These are phyloP conservation scores for Aspergillus bombycis DNA, from an alignment of 2,329 filamentous ascomycete genomes.

Conservation along the genomic window DNA sequence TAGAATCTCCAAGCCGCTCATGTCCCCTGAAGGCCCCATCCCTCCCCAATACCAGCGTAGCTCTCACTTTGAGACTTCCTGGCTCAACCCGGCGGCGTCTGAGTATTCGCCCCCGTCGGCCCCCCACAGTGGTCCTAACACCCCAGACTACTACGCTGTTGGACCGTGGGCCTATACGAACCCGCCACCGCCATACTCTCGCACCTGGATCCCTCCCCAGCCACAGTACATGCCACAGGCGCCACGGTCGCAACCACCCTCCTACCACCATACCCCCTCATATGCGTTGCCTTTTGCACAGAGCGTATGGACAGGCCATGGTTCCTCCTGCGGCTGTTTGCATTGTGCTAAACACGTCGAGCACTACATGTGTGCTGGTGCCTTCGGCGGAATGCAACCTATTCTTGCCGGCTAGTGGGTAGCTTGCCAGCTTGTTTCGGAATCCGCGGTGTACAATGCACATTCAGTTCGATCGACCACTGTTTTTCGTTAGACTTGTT, in stretches of 20 bases:
- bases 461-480: slow-evolving; percentile 20
- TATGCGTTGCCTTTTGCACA: slow-evolving; percentile 51
- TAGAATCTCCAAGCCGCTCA: slow-evolving; percentile 52
- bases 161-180: slow-evolving; percentile 48
- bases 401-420: slow-evolving; percentile 38
- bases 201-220: slow-evolving; percentile 42
- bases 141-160: slow-evolving; percentile 51
- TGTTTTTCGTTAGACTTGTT: slow-evolving; percentile 30
- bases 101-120: slow-evolving; percentile 57
- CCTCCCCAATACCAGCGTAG: slow-evolving; percentile 54
- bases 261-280: slow-evolving; percentile 52
- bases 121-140: slow-evolving; percentile 51
- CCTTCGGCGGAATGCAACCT: slow-evolving; percentile 50
- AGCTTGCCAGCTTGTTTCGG: slow-evolving; percentile 3
- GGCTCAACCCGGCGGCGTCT: slow-evolving; percentile 52
- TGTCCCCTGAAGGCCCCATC: slow-evolving; percentile 53
- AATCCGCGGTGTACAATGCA: slow-evolving; percentile 5
- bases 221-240: slow-evolving; percentile 40
- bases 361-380: slow-evolving; percentile 50
- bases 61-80: slow-evolving; percentile 53
- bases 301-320: slow-evolving; percentile 52
- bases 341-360: slow-evolving; percentile 55
- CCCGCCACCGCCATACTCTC: slow-evolving; percentile 45
- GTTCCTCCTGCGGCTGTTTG: slow-evolving; percentile 51
- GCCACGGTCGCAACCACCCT: slow-evolving; percentile 49